Evolutionary conservation across 129 eudicot species (phyloP).

Genomic region (Smallanthus sonchifolius): DNA sequence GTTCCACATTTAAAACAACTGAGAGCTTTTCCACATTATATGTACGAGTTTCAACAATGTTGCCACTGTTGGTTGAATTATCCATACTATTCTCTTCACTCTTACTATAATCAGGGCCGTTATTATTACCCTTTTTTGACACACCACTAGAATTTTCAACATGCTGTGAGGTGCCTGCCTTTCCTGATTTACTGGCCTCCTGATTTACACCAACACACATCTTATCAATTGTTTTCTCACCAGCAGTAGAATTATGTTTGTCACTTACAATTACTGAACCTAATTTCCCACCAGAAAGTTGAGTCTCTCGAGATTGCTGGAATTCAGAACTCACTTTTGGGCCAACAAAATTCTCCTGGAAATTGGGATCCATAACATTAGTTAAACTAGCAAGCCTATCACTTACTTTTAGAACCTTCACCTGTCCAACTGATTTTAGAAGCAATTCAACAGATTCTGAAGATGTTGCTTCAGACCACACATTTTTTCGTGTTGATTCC

Average conservation of each 20-base stretch:
- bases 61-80: conserved; percentile 14
- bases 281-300: neutral
- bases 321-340: too few species aligned
- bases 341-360: too few species aligned
- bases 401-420: conserved; percentile 52
- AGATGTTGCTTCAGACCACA: conserved; percentile 99
- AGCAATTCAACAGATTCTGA: conserved; percentile 97
- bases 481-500: conserved; percentile 72
- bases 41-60: conserved; percentile 4
- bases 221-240: conserved; percentile 23
- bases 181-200: conserved; percentile 15
- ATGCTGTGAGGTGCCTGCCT: conserved; percentile 22
- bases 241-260: conserved; percentile 10
- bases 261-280: conserved; percentile 33
- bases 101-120: conserved; percentile 13
- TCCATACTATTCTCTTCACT: conserved; percentile 20
- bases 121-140: conserved; percentile 2
- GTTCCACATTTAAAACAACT: conserved; percentile 26
- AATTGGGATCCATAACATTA: conserved; percentile 31
- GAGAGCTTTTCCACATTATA: conserved; percentile 7
- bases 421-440: conserved; percentile 86
- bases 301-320: too few species aligned
- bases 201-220: conserved; percentile 29
- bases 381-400: conserved; percentile 34
- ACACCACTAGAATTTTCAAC: conserved; percentile 22